Conservation (phyloP, 257 asterid species). For the Rubia yunnanensis region DNA sequence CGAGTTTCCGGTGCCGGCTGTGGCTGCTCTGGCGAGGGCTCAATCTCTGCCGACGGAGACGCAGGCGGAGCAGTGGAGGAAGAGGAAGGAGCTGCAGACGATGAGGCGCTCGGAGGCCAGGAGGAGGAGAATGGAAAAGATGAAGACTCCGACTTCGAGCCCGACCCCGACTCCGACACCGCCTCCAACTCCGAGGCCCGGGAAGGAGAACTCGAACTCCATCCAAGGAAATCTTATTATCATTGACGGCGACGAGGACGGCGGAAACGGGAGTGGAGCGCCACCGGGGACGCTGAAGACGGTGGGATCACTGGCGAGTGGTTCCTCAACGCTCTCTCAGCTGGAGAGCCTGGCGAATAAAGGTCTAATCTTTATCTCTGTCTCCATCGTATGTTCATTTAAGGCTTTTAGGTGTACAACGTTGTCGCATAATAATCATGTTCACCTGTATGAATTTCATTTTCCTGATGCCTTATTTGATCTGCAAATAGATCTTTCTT, state of each 20-base stretch:
- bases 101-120: conserved; percentile 64
- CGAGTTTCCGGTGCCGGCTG: conserved; percentile 18
- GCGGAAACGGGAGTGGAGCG: conserved; percentile 17
- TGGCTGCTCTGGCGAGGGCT: conserved; percentile 28
- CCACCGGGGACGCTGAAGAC: conserved; percentile 35
- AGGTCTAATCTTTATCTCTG: conserved; percentile 33
- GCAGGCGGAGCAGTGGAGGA: conserved; percentile 46
- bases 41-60: conserved; percentile 50
- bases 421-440: too few species aligned
- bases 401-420: too few species aligned
- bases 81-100: conserved; percentile 57
- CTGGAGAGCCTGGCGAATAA: conserved; percentile 29
- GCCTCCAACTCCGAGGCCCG: too few species aligned
- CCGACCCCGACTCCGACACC: too few species aligned
- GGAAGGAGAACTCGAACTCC: conserved; percentile 27
- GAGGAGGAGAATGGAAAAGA: conserved; percentile 57
- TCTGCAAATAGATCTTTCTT: too few species aligned
- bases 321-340: conserved; percentile 53
- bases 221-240: too few species aligned
- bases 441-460: too few species aligned
- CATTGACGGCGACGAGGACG: too few species aligned
- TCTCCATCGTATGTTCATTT: neutral
- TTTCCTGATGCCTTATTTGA: too few species aligned
- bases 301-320: conserved; percentile 39
- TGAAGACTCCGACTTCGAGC: conserved; percentile 40